These are phyloP conservation scores for Hypoxylon sp. DNA, from an alignment of 2,329 filamentous ascomycete genomes.

Conservation along the genomic window DNA sequence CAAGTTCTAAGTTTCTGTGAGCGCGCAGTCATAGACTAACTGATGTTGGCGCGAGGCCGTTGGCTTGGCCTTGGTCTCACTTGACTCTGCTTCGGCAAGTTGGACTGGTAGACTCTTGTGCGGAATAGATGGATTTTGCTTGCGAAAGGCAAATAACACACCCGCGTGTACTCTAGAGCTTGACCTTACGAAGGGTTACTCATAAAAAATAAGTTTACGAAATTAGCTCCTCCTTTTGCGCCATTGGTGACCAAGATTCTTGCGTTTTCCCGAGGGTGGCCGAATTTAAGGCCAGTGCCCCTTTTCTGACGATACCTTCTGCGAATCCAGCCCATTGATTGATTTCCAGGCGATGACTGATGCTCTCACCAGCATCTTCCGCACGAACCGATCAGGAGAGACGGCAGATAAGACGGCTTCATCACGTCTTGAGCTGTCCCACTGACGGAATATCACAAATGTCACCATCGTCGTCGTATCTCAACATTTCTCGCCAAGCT, in stretches of 20 bases:
- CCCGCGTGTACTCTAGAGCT: conserved; percentile 29
- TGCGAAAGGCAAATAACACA: not conserved
- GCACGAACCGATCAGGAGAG: not conserved
- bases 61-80: conserved; percentile 1
- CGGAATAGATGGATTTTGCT: conserved; percentile 21
- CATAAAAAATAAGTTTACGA: conserved; percentile 11
- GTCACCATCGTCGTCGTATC: not conserved
- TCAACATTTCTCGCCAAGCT: conserved; percentile 3
- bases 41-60: conserved; percentile 20
- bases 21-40: conserved; percentile 13
- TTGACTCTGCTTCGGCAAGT: conserved; percentile 15
- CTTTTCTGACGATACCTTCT: conserved; percentile 17
- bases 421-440: not conserved
- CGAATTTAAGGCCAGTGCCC: conserved; percentile 2
- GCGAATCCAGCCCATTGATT: not conserved
- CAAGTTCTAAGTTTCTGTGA: conserved; percentile 76
- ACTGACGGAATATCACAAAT: not conserved
- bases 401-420: not conserved
- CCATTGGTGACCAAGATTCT: conserved; percentile 4
- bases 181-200: conserved; percentile 8
- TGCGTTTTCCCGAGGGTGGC: not conserved
- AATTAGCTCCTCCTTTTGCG: not conserved
- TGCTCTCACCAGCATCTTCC: not conserved
- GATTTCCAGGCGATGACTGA: not conserved
- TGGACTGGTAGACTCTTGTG: conserved; percentile 22